Evolutionary conservation across 768 basidiomycete species (phyloP), one percentile per base, ranked within the genome.

Genomic region (Lentinula sp.): DNA sequence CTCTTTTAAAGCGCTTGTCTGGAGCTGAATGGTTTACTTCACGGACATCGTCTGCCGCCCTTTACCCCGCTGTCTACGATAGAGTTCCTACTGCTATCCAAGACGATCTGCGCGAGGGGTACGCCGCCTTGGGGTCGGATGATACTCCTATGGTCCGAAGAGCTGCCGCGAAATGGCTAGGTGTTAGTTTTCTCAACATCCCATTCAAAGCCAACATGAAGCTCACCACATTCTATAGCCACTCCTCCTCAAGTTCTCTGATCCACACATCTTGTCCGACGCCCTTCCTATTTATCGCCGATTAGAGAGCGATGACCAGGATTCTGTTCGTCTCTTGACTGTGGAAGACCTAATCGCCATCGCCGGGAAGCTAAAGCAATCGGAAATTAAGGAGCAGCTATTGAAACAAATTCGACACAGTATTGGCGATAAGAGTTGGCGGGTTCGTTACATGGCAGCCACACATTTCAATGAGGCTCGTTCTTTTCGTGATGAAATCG

Each of bases 21-120:
- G 83, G 84, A 61, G 97, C 95, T 61, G 96, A 98, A 75, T 99
- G 97, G 97, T 98, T 98, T 78, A 98, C 97, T 12, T 95, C 95
- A 5, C 85, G 97, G 61, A 97, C 94, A 43, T 98, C 96, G 23
- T 91, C 96, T 42, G 94, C 94, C 62, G 92, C 96, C 8, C 82
- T 99, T 18, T 98, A 91, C 74, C 84, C 94, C 15, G 87, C 94
- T 12, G 91, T 93, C 37, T 99, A 98, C 72, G 77, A 85, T 35
- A 89, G 88, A 70, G 90, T 89, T 20, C 83, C 89, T 2, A 75
- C 86, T 13, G 67, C 78, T 43, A 76, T 88, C 61, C 91, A 95
- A 73, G 93, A 94, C 60, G 96, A 98, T 43, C 76, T 98, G 67
- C 84, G 95, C 63, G 91, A 90, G 72, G 84, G 87, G 57, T 99